Evolutionary conservation across 306 rosid species (phyloP), one percentile per base, ranked within the genome.

Genomic region (Citrullus amarus): DNA sequence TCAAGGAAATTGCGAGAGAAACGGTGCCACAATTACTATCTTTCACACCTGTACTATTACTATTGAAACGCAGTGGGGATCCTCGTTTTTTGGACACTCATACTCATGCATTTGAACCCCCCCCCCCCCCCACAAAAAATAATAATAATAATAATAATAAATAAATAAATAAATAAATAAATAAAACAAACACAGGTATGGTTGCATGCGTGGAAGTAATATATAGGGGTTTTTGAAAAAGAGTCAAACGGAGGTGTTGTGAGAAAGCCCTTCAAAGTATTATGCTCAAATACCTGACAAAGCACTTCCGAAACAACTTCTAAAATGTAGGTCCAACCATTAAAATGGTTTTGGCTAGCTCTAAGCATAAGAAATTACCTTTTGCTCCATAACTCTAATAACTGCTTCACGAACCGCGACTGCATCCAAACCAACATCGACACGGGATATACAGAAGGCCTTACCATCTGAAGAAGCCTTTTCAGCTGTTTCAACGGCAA

Each of bases 401-500:
- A 92, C 99, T 43, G 99, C 99, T 89, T 96, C 99, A 17, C 99
- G 98, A 71, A 96, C 97, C n/a, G 99, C 99, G 4, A 90, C 88
- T 6, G 73, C 91, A 88, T 96, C 99, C 80, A 92, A 83, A 79
- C 99, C 99, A 79, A 96, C 98, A 70, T 91, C 79, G 60, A 96
- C 96, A 13, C 73, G 84, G 82, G 97, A 88, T 79, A 96, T 74
- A 78, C 97, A 96, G 83, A 88, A 96, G 6, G 84, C 38, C 85
- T 88, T 91, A 67, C 96, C 93, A 34, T 86, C 82, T 18, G 91
- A 90, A 54, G 89, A 82, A 71, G 96, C 97, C 65, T 79, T 81
- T 38, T 91, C 96, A 44, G 97, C 99, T 79, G 85, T 80, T 87
- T 89, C 93, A 50, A 68, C 85, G 39, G 98, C 84, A 71, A 86